Evolutionary conservation across 306 rosid genomes (phyloP).

Genomic region (Gleditsia sinensis): DNA sequence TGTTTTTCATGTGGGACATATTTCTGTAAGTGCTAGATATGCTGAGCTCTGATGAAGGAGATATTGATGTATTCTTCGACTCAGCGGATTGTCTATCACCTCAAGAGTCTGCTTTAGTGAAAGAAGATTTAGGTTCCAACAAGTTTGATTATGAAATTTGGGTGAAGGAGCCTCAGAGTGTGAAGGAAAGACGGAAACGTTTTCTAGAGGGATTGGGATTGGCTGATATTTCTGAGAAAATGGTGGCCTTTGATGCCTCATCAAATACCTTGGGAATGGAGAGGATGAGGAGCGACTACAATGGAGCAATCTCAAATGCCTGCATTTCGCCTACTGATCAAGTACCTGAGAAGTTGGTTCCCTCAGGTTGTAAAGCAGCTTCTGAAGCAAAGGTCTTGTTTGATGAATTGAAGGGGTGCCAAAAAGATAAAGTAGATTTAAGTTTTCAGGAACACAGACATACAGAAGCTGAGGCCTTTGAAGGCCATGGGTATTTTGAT

Average conservation of each 20-base stretch:
- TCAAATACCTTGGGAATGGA: constrained; percentile 33
- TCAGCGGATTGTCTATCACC: constrained; percentile 62
- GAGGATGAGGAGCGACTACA: constrained; percentile 48
- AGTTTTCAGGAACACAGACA: constrained; percentile 28
- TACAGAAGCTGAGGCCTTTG: constrained; percentile 35
- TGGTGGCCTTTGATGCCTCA: constrained; percentile 26
- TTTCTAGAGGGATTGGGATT: constrained; percentile 70
- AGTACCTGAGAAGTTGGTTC: constrained; percentile 27
- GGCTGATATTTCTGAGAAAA: constrained; percentile 40
- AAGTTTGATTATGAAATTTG: constrained; percentile 60
- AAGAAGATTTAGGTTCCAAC: constrained; percentile 27
- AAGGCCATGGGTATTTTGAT: constrained; percentile 34
- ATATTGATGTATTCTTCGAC: constrained; percentile 74
- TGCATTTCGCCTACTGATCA: constrained; percentile 21
- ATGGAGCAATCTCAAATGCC: constrained; percentile 50
- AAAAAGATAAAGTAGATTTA: constrained; percentile 23
- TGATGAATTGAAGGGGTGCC: constrained; percentile 26
- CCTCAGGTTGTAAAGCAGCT: constrained; percentile 20
- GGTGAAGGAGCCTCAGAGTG: constrained; percentile 76
- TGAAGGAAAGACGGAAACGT: constrained; percentile 60
- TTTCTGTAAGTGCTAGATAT: constrained; percentile 55
- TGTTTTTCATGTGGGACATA: constrained; percentile 57
- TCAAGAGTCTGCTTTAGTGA: constrained; percentile 41
- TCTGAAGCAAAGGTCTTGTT: constrained; percentile 26
- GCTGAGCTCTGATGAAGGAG: constrained; percentile 68